Percentiles rank a stretch among this genome's conserved stretches.
phyloP scores from a whole-genome alignment of 495 filamentous ascomycete genomes.

The Trichoderma virens region DNA sequence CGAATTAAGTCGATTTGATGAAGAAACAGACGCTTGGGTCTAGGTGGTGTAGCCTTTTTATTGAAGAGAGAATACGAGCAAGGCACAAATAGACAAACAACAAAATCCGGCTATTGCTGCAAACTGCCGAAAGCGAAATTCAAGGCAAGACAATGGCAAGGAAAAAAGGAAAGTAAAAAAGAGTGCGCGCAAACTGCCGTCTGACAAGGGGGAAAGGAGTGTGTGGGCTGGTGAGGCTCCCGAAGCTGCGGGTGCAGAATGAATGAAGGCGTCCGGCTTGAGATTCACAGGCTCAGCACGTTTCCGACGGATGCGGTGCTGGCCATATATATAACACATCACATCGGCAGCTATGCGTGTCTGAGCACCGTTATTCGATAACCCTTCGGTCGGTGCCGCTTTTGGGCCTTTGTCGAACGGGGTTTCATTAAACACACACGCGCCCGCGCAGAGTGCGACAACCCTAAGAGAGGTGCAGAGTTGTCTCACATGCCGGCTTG shows the following conservation, averaged over 20 bases:
- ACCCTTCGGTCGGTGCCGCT: constrained; percentile 7
- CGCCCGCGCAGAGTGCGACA: background rate
- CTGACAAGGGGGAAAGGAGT: background rate
- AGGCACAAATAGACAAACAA: background rate
- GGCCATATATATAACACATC: background rate
- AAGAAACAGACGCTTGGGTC: background rate
- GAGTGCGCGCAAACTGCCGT: background rate
- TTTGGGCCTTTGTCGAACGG: background rate
- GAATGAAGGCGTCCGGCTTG: background rate
- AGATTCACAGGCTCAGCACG: constrained; percentile 1
- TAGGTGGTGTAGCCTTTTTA: background rate
- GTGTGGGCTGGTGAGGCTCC: background rate
- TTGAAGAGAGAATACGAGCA: background rate
- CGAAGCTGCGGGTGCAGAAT: background rate
- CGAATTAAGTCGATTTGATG: background rate
- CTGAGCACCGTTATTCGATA: constrained; percentile 1
- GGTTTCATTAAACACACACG: background rate
- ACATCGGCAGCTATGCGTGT: background rate
- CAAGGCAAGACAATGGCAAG: background rate
- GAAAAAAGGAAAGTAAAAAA: background rate
- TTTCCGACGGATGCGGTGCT: constrained; percentile 4
- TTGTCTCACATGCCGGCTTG: background rate
- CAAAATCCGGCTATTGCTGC: background rate
- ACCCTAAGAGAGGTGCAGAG: background rate
- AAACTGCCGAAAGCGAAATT: background rate